These are phyloP conservation scores for Fusarium torreyae DNA, from an alignment of 2,329 filamentous ascomycete genomes.

Conservation along the genomic window DNA sequence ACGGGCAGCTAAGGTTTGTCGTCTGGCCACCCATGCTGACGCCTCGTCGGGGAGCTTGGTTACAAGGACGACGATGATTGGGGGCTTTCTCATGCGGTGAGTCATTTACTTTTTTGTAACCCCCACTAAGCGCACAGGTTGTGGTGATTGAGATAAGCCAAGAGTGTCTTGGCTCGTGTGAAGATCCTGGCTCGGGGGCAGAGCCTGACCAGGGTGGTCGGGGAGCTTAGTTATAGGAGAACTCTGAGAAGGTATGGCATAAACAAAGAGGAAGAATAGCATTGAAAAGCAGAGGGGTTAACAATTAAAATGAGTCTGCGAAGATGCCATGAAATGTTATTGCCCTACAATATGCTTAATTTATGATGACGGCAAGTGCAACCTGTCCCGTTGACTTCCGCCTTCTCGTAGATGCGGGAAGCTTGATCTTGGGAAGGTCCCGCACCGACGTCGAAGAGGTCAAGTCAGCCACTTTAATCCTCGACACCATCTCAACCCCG, in stretches of 20 bases:
- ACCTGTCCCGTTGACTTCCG: too few species aligned
- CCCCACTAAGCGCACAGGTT: slow-evolving; percentile 36
- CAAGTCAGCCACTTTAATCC: not conserved
- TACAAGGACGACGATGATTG: slow-evolving; percentile 23
- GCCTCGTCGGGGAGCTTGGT: slow-evolving; percentile 36
- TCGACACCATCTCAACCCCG: slow-evolving; percentile 1
- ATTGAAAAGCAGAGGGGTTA: not conserved
- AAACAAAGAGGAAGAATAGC: too few species aligned
- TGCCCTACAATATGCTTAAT: too few species aligned
- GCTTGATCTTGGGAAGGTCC: too few species aligned
- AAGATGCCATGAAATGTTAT: too few species aligned
- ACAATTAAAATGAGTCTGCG: not conserved
- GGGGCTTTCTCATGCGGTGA: slow-evolving; percentile 24
- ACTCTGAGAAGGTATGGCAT: too few species aligned
- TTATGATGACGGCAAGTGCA: too few species aligned
- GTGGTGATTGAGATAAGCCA: slow-evolving; percentile 39
- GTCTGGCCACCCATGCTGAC: slow-evolving; percentile 11
- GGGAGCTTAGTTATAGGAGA: too few species aligned
- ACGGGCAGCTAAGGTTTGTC: not conserved
- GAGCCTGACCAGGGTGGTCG: not conserved
- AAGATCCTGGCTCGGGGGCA: slow-evolving; percentile 3
- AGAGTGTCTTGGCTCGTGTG: slow-evolving; percentile 25
- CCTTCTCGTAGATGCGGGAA: too few species aligned
- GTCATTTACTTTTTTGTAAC: slow-evolving; percentile 40
- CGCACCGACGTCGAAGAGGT: too few species aligned